Conservation (phyloP, 2,329 filamentous ascomycete species). For the Trichoderma polysporum region DNA sequence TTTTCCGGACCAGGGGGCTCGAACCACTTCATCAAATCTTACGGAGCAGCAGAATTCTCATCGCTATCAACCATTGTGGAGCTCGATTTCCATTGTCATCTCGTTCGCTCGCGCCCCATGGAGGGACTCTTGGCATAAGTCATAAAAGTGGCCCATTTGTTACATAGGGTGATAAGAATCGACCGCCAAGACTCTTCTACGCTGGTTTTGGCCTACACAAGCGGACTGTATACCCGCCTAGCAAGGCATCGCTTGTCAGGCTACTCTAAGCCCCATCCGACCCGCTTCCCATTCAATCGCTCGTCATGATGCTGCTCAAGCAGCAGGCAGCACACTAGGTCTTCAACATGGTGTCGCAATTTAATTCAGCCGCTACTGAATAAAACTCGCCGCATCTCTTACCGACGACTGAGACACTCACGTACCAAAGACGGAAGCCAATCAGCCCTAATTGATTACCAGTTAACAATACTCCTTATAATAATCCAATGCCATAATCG, state of each 20-base stretch:
- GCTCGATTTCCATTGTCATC: conserved; percentile 14
- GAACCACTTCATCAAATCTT: conserved; percentile 6
- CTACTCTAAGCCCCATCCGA: neutral
- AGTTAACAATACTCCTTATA: no score
- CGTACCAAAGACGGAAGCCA: neutral
- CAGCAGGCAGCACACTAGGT: neutral
- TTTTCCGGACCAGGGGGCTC: neutral
- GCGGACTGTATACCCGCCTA: neutral
- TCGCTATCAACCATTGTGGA: conserved; percentile 9
- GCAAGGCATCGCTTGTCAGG: neutral
- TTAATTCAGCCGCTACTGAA: neutral
- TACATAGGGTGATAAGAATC: conserved; percentile 6
- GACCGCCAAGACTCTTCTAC: neutral
- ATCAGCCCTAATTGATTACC: neutral
- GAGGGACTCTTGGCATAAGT: conserved; percentile 16
- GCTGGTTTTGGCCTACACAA: neutral
- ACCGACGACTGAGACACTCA: neutral
- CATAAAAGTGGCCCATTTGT: conserved; percentile 15
- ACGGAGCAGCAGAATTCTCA: neutral
- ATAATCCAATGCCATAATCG: neutral
- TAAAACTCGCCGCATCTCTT: neutral
- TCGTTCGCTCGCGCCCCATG: conserved; percentile 10
- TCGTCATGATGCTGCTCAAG: neutral
- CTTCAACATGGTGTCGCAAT: neutral
- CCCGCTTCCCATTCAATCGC: neutral